Conservation (phyloP, 257 asterid genomes). For the Ajuga chamaepitys region DNA sequence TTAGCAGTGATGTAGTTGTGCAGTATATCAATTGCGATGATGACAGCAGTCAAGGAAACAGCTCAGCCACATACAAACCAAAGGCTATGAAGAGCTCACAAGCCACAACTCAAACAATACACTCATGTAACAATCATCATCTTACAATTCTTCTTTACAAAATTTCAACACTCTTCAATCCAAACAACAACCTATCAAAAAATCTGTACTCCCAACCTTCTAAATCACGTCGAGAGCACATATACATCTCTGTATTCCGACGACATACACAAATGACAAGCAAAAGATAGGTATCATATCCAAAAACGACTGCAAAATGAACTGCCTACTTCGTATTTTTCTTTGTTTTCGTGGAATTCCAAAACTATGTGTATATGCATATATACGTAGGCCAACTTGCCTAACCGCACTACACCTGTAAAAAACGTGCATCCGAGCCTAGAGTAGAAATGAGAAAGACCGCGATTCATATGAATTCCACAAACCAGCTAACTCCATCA, state of each 20-base stretch:
- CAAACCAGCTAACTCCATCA: slow-evolving; percentile 35
- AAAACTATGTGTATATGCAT: background rate
- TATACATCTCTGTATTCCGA: background rate
- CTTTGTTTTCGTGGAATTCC: background rate
- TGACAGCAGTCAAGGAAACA: background rate
- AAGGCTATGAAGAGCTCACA: background rate
- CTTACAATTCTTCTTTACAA: background rate
- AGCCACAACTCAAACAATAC: slow-evolving; percentile 4
- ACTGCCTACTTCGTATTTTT: background rate
- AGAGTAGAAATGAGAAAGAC: background rate
- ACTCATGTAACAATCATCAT: background rate
- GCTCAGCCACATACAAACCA: background rate
- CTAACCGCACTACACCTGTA: background rate
- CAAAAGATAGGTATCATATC: background rate
- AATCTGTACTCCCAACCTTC: background rate
- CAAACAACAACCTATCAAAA: slow-evolving; percentile 1
- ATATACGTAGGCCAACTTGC: background rate
- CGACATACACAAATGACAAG: background rate
- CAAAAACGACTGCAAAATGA: background rate
- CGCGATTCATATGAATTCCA: slow-evolving; percentile 17
- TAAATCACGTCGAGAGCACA: background rate
- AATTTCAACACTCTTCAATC: background rate
- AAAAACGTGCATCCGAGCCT: background rate
- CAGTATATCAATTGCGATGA: no score
- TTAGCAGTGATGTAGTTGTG: no score